Base-by-base conservation (phyloP, 306 rosid genomes). In the Cicer chorassanicum region DNA sequence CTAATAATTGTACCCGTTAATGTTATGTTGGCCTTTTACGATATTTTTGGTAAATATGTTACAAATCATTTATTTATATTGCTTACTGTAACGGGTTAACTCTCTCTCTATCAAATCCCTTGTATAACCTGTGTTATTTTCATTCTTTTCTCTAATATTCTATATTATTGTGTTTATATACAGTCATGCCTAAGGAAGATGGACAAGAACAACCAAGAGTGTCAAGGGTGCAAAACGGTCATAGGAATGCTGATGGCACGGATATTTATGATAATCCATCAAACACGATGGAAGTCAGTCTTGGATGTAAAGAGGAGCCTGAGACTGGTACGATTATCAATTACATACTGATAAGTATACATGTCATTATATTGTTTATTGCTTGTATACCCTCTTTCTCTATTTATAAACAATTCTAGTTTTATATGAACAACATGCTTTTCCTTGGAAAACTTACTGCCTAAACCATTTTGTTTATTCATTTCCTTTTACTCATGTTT, bases 201-300 rank as follows among this genome's bases (percentile, higher is more conserved):
- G 55, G 68, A 12, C 75, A 11, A 65, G 79, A 69, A 48, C 72
- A 3, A 49, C 70, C 76, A 65, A 65, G 9, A 1, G 68, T 19
- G 36, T 50, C 43, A 73, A 62, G 1, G 21, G 29, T 38, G 55
- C 73, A 65, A 61, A 71, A 56, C 36, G 59, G 44, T 67, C 55
- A 42, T 59, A 65, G 59, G 67, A 83, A 39, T 65, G 68, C 72
- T 1, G 67, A 75, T 38, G 13, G 56, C 14, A 49, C 71, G 1
- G 55, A 36, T 19, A 16, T 19, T 9, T 7, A 11, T 19, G 21
- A 3, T 51, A 54, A 45, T 82, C 79, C 45, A 7, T 64, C 72
- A 60, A 62, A 72, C 43, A 5, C 7, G 40, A 36, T 51, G 69
- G 77, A 69, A 10, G 69, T 43, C 29, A 38, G 50, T 44, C 15